Percentiles rank a stretch among this genome's conserved stretches.
phyloP scores from a whole-genome alignment of 257 asterid genomes.

The Solanum arcanum region DNA sequence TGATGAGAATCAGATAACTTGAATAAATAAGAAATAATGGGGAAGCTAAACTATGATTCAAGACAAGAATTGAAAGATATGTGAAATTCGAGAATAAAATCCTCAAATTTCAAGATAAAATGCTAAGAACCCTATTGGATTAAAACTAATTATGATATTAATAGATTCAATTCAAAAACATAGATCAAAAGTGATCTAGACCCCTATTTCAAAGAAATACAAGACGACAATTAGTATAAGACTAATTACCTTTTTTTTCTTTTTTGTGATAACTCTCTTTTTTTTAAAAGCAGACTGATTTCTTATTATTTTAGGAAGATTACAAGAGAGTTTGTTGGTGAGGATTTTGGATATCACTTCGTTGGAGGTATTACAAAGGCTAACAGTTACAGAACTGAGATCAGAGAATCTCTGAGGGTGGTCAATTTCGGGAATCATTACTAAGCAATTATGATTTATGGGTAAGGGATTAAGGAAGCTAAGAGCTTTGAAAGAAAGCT shows the following conservation, averaged over 20 bases:
- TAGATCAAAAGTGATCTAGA: background rate
- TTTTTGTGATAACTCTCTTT: background rate
- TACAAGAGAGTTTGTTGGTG: background rate
- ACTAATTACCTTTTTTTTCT: background rate
- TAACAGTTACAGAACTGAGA: background rate
- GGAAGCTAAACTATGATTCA: background rate
- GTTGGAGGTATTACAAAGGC: background rate
- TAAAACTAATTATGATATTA: background rate
- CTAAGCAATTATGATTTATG: background rate
- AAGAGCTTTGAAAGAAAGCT: background rate
- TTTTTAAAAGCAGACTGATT: background rate
- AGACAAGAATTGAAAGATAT: background rate
- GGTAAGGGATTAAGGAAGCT: background rate
- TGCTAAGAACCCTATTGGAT: background rate
- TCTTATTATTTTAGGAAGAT: background rate
- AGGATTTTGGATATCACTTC: background rate
- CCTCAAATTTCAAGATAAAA: background rate
- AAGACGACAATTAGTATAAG: background rate
- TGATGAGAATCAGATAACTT: background rate
- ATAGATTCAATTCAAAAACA: background rate
- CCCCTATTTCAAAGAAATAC: background rate
- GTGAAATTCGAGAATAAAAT: background rate
- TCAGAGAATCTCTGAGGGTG: background rate
- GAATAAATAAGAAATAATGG: background rate
- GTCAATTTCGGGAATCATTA: background rate